Percentiles rank a stretch among this genome's conserved stretches.
Conservation (phyloP, 768 basidiomycete species). For the Lentinula aciculospora region DNA sequence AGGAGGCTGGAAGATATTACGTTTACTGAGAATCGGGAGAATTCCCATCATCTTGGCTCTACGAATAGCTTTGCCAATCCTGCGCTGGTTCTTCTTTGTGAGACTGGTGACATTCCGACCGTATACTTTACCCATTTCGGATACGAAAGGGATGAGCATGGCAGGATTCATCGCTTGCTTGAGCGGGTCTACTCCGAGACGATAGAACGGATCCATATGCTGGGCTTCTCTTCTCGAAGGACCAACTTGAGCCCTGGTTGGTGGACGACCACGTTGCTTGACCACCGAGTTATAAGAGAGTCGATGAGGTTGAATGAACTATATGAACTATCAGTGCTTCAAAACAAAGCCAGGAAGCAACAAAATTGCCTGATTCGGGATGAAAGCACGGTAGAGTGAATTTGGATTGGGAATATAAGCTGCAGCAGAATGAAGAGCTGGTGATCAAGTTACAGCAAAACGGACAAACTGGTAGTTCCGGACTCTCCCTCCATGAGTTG, state of each 20-base stretch:
- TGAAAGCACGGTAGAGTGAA: constrained; percentile 16
- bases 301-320: constrained; percentile 46
- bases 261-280: constrained; percentile 14
- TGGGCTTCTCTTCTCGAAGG: constrained; percentile 52
- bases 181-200: constrained; percentile 69
- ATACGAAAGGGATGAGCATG: constrained; percentile 53
- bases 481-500: neutral
- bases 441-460: neutral
- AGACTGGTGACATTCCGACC: constrained; percentile 64
- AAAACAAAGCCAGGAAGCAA: neutral
- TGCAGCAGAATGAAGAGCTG: constrained; percentile 9
- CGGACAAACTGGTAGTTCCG: neutral
- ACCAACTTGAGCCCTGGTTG: constrained; percentile 27
- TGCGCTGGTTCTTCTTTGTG: constrained; percentile 74
- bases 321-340: neutral
- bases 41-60: constrained; percentile 90
- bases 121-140: constrained; percentile 78
- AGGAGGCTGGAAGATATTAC: constrained; percentile 5
- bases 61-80: constrained; percentile 78
- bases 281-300: constrained; percentile 32
- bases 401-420: constrained; percentile 3
- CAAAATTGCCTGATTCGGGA: constrained; percentile 14
- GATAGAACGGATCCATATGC: constrained; percentile 61
- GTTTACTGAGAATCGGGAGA: constrained; percentile 51
- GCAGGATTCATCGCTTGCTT: constrained; percentile 56